Percentiles rank a stretch among this genome's conserved stretches.
Conservation (phyloP, 2,329 filamentous ascomycete species). For the Aspergillus arachidicola region DNA sequence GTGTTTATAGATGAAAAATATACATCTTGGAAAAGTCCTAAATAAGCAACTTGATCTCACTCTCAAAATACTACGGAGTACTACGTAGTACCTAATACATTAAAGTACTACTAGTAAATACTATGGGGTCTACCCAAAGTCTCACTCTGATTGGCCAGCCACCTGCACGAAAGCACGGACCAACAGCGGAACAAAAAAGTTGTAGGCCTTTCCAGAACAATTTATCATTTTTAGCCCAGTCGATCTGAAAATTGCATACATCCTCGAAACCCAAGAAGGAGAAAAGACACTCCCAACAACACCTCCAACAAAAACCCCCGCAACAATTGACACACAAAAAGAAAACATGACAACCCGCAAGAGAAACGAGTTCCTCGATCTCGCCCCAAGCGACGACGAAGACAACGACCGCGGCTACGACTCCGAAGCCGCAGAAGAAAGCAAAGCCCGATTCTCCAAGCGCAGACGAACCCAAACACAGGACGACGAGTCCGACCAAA, state of each 20-base stretch:
- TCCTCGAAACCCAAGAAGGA: constrained; percentile 1
- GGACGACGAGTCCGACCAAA: constrained; percentile 16
- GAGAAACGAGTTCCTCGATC: constrained; percentile 43
- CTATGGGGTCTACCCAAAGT: too few species aligned
- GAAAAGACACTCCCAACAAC: constrained; percentile 6
- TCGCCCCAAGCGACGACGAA: constrained; percentile 41
- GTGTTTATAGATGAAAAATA: constrained; percentile 8
- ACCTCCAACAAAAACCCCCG: not conserved
- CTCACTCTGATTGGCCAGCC: constrained; percentile 2
- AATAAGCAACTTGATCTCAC: not conserved
- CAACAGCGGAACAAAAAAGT: constrained; percentile 21
- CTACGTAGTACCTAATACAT: too few species aligned
- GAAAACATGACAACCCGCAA: constrained; percentile 41
- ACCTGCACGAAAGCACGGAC: constrained; percentile 10
- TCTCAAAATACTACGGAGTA: too few species aligned
- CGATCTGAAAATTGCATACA: not conserved
- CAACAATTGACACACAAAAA: not conserved
- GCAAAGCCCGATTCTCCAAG: constrained; percentile 40
- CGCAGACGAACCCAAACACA: constrained; percentile 21
- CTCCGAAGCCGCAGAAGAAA: constrained; percentile 47
- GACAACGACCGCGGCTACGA: constrained; percentile 47
- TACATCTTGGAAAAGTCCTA: not conserved
- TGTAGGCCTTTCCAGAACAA: constrained; percentile 5
- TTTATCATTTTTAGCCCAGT: not conserved
- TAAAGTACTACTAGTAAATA: too few species aligned